Evolutionary conservation across 495 filamentous ascomycete genomes (phyloP).

Genomic region (Neurospora sp.): DNA sequence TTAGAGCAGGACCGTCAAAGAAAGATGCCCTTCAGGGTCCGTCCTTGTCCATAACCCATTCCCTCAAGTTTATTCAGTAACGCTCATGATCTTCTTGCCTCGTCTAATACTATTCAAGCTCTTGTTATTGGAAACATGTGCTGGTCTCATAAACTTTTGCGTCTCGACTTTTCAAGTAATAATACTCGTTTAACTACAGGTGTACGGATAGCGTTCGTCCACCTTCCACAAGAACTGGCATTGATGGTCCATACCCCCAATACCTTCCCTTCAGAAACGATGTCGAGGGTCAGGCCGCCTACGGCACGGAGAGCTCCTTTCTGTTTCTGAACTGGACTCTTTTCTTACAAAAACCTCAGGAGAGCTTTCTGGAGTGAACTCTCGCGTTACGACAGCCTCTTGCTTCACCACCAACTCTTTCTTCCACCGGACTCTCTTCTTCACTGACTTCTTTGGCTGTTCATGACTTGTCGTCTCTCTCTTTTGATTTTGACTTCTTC

Average conservation of each 20-base stretch:
- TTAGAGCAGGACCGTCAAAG: too few relatives aligned
- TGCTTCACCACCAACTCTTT: not conserved
- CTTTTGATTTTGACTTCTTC: not conserved
- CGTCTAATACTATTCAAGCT: not conserved
- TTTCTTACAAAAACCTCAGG: not conserved
- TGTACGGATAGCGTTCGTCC: not conserved
- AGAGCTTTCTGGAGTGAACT: not conserved
- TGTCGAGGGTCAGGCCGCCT: not conserved
- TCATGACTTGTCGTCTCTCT: not conserved
- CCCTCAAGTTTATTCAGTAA: not conserved
- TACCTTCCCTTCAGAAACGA: not conserved
- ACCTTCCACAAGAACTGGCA: not conserved
- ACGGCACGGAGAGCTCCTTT: not conserved
- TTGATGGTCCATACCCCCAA: not conserved
- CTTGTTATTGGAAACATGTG: not conserved
- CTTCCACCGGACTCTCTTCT: not conserved
- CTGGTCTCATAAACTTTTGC: not conserved
- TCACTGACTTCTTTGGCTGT: not conserved
- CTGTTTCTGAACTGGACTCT: not conserved
- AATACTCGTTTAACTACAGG: not conserved
- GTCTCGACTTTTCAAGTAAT: not conserved
- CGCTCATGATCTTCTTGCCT: not conserved
- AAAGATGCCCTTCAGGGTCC: too few relatives aligned
- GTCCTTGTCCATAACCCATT: too few relatives aligned
- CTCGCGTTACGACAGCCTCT: not conserved